phyloP scores from a whole-genome alignment of 2,329 filamentous ascomycete species.

The Fusarium newnesense region DNA sequence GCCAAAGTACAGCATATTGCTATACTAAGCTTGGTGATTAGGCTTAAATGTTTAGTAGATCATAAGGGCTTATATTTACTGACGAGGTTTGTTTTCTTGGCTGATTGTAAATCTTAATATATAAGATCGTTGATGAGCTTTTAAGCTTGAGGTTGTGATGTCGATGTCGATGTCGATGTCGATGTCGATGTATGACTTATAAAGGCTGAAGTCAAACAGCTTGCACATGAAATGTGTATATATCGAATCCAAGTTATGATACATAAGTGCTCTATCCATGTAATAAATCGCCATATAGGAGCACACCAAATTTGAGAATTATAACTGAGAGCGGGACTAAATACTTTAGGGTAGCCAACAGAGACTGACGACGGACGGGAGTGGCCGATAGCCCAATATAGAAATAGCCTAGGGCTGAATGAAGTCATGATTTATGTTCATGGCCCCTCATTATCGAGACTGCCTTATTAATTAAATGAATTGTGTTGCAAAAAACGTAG shows the following conservation, averaged over 20 bases:
- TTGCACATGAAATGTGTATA: not conserved
- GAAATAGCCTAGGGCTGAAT: conserved; percentile 39
- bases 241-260: no score
- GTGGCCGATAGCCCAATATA: conserved; percentile 23
- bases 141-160: not conserved
- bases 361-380: conserved; percentile 8
- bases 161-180: not conserved
- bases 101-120: not conserved
- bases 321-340: not conserved
- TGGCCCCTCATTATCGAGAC: conserved; percentile 15
- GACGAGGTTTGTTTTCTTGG: not conserved
- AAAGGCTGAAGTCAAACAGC: not conserved
- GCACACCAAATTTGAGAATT: not conserved
- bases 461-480: not conserved
- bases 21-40: not conserved
- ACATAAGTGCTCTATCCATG: not conserved
- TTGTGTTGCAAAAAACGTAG: not conserved
- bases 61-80: no score
- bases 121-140: no score
- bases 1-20: not conserved
- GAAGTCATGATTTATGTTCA: conserved; percentile 37
- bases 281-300: not conserved
- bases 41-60: no score
- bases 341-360: conserved; percentile 30
- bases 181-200: not conserved